Evolutionary conservation across 2,329 filamentous ascomycete species (phyloP).

Genomic region (Acrocalymma vagum): DNA sequence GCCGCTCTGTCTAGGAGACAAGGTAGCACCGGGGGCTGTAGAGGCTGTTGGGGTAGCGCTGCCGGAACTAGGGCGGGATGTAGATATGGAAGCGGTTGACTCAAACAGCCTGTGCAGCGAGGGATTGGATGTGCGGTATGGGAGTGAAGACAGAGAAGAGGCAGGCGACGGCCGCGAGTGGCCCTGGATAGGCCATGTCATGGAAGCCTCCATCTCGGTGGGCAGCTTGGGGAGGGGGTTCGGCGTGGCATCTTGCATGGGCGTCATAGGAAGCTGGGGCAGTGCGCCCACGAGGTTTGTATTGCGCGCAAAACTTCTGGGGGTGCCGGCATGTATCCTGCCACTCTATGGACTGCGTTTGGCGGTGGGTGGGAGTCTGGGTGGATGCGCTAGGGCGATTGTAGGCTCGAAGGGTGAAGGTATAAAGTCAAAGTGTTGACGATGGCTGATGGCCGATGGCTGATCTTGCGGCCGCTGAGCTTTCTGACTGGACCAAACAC

Average conservation of each 20-base stretch:
- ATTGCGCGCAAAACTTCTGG: constrained; percentile 36
- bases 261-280: constrained; percentile 51
- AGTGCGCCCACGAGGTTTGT: constrained; percentile 41
- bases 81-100: constrained; percentile 56
- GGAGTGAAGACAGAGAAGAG: constrained; percentile 66
- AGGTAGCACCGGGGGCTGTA: constrained; percentile 49
- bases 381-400: constrained; percentile 5
- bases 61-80: constrained; percentile 51
- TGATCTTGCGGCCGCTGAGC: constrained; percentile 41
- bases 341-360: constrained; percentile 4
- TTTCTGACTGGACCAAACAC: constrained; percentile 39
- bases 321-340: constrained; percentile 45
- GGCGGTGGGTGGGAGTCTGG: constrained; percentile 7
- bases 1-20: constrained; percentile 52
- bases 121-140: constrained; percentile 62
- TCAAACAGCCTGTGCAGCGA: constrained; percentile 63
- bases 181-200: constrained; percentile 70
- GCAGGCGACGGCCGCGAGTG: constrained; percentile 62
- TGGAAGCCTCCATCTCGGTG: constrained; percentile 72
- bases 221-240: constrained; percentile 44
- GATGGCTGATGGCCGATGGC: constrained; percentile 27
- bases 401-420: constrained; percentile 16
- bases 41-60: constrained; percentile 52
- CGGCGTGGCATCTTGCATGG: constrained; percentile 49
- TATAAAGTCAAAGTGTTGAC: constrained; percentile 17